These are phyloP conservation scores for Acacia confusa DNA, from an alignment of 306 rosid species.

Conservation along the genomic window DNA sequence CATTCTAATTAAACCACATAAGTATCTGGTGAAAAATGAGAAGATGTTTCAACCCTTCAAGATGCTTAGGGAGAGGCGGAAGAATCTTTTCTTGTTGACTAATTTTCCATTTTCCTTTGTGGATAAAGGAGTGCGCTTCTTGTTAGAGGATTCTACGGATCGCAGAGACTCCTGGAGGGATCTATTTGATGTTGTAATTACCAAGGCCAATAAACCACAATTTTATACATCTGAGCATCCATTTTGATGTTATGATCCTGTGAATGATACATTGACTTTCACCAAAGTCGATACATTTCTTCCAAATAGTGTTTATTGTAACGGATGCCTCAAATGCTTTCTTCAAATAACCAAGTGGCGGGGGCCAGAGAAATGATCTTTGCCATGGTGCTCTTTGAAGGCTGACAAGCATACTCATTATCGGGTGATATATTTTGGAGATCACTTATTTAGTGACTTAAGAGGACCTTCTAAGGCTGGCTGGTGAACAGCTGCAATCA, in stretches of 20 bases:
- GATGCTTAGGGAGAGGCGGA: conserved; percentile 87
- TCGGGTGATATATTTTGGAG: conserved; percentile 98
- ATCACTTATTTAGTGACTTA: conserved; percentile 93
- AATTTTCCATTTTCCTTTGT: conserved; percentile 94
- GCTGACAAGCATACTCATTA: conserved; percentile 23
- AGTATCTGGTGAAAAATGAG: conserved; percentile 76
- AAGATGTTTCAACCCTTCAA: conserved; percentile 66
- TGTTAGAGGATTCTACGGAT: conserved; percentile 83
- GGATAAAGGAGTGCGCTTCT: conserved; percentile 91
- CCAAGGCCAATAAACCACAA: conserved; percentile 87
- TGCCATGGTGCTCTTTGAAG: conserved; percentile 24
- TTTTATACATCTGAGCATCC: conserved; percentile 96
- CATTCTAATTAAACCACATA: conserved; percentile 75
- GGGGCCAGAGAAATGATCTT: conserved; percentile 64
- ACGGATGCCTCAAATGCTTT: conserved; percentile 91
- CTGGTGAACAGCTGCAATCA: conserved; percentile 98
- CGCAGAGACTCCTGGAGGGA: conserved; percentile 79
- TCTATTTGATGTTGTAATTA: conserved; percentile 94
- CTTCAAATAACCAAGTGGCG: conserved; percentile 91
- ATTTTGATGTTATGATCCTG: conserved; percentile 82
- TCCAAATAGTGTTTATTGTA: conserved; percentile 77
- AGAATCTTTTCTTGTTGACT: conserved; percentile 89
- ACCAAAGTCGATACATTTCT: conserved; percentile 82
- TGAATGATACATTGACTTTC: conserved; percentile 82
- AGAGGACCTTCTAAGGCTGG: conserved; percentile 98